Evolutionary conservation across 352 stramenopile species (phyloP).

Genomic region (Pythium dissotocum): DNA sequence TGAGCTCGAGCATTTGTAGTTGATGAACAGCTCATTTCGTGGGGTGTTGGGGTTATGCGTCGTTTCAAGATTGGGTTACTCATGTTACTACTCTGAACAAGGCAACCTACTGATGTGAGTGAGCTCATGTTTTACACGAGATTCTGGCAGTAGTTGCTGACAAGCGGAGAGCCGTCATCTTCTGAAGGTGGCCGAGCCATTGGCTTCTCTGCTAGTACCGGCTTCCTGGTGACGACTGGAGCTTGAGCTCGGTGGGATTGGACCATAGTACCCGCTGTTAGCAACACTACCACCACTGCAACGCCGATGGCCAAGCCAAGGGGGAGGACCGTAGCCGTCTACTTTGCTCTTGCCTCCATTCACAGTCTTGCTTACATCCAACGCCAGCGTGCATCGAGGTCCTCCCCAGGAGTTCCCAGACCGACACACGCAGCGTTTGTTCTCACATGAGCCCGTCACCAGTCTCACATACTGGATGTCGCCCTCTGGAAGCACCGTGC

Average conservation of each 20-base stretch:
- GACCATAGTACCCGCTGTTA: background rate
- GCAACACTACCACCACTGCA: background rate
- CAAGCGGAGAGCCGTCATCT: conserved; percentile 18
- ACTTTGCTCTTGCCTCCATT: background rate
- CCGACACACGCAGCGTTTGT: background rate
- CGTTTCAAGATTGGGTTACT: conserved; percentile 1
- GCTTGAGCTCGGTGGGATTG: no score
- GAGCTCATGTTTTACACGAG: conserved; percentile 39
- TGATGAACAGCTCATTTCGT: background rate
- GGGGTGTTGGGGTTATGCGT: background rate
- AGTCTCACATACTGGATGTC: background rate
- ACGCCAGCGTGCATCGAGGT: background rate
- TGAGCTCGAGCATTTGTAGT: conserved; percentile 53
- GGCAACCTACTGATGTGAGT: background rate
- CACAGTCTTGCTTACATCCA: background rate
- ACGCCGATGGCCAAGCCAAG: background rate
- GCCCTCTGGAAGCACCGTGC: conserved; percentile 35
- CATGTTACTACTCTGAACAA: background rate
- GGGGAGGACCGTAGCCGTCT: background rate
- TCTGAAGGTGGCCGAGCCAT: no score
- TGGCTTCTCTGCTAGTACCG: no score
- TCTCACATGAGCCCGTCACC: background rate
- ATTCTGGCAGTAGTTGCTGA: conserved; percentile 64
- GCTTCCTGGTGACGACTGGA: no score
- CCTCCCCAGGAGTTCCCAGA: background rate